Evolutionary conservation across 768 basidiomycete genomes (phyloP), one percentile per base, ranked within the genome.

Genomic region (Lyophyllum atratum): DNA sequence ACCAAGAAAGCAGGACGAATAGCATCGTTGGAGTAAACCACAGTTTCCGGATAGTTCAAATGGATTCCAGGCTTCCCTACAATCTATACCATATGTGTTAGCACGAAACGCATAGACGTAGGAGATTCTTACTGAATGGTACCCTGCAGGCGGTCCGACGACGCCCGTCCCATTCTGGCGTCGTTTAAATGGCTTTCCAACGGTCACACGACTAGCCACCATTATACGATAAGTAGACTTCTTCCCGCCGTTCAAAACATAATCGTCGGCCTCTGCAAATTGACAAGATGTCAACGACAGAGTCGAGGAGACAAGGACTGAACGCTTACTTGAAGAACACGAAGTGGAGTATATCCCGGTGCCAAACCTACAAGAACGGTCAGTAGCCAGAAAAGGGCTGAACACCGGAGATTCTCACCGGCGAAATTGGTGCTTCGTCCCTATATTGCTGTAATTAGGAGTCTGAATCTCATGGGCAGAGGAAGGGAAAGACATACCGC

Each of bases 1-100:
- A 89, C 68, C 54, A 88, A 73, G 69, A 81, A 89, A 0, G 84
- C 84, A 17, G 87, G 87, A 8, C 85, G 80, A 61, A 87, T 81
- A 26, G 86, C 85, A 59, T 87, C 85, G 62, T 87, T 86, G 43
- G 74, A 64, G 61, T 88, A 88, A 14, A 86, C 85, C 8, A 87
- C 85, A 3, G 84, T 87, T 67, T 88, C 87, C 67, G 84, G 85
- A 56, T 86, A 87, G 64, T 87, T 88, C 48, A 88, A 70, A 64
- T 85, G 84, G 37, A 69, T 71, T 1, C 87, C 87, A n/a, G 86
- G 86, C 58, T 82, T 76, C 3, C 86, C 87, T 8, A 82, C 70
- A 21, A 88, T 75, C 86, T 87, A 55, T 8, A 39, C 34, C 33
- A 25, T n/a, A n/a, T 2, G 33, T 14, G 48, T 58, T 29, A 33